phyloP scores from a whole-genome alignment of 1,284 basidiomycete species.

The Malassezia caprae region DNA sequence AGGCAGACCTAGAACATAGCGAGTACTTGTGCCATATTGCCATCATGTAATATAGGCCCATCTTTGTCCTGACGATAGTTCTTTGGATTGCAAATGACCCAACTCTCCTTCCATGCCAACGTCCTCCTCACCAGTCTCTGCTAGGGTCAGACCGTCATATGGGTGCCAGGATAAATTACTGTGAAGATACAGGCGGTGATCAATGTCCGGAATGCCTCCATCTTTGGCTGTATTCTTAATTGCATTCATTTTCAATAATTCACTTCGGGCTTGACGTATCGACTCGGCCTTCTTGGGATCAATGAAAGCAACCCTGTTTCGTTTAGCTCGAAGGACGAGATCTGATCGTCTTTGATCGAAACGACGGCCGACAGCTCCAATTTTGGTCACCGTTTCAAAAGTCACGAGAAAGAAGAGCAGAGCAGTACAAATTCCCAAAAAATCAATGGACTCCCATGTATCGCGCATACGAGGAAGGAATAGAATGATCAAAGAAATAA shows the following conservation, averaged over 20 bases:
- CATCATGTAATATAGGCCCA: slow-evolving; percentile 33
- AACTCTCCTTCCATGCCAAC: slow-evolving; percentile 44
- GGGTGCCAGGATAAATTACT: slow-evolving; percentile 30
- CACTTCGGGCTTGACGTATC: neutral
- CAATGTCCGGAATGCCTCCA: neutral
- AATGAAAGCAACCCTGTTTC: neutral
- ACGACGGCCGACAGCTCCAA: slow-evolving; percentile 33
- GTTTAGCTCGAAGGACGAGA: slow-evolving; percentile 20
- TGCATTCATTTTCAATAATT: neutral
- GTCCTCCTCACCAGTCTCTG: slow-evolving; percentile 43
- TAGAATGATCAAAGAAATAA: slow-evolving; percentile 23
- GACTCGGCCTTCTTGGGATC: neutral
- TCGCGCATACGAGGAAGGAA: slow-evolving; percentile 26
- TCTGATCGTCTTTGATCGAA: slow-evolving; percentile 25
- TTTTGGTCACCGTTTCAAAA: slow-evolving; percentile 42
- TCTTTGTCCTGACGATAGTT: slow-evolving; percentile 29
- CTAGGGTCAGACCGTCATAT: slow-evolving; percentile 39
- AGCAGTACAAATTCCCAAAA: slow-evolving; percentile 24
- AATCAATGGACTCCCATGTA: slow-evolving; percentile 22
- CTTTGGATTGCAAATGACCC: slow-evolving; percentile 36
- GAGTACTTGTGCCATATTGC: too few species aligned
- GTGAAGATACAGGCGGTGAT: neutral
- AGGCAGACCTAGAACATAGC: neutral
- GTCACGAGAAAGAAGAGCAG: slow-evolving; percentile 27
- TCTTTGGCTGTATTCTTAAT: neutral